A percentile compares a stretch with the other conserved stretches of the same genome.
These are phyloP conservation scores for Oryza coarctata DNA, from an alignment of 176 grass and related monocot genomes.

Conservation along the genomic window DNA sequence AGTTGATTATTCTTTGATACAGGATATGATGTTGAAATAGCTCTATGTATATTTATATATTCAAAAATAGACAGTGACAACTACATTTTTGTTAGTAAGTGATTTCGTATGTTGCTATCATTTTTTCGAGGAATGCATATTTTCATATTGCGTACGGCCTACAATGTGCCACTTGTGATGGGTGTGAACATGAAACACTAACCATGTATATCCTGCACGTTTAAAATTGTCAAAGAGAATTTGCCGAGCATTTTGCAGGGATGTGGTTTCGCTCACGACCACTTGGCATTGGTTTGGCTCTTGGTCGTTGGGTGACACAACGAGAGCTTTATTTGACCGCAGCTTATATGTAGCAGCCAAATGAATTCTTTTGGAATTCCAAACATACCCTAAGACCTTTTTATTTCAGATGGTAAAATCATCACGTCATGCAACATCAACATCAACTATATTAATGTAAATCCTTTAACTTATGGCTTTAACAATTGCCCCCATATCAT, in stretches of 20 bases:
- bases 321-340: neutral
- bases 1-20: no score
- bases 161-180: neutral
- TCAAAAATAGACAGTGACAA: neutral
- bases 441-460: neutral
- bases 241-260: neutral
- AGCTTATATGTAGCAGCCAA: neutral
- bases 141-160: neutral
- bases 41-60: neutral
- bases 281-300: neutral
- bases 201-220: neutral
- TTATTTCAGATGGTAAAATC: neutral
- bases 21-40: neutral
- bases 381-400: constrained; percentile 11
- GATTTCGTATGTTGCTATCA: neutral
- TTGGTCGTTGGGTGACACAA: no score
- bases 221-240: constrained; percentile 9
- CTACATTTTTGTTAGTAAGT: neutral
- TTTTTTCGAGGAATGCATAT: no score
- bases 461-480: neutral
- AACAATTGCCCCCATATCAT: no score
- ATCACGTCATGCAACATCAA: neutral
- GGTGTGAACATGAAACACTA: neutral
- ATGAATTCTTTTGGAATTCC: neutral
- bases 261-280: neutral